Conservation (phyloP, 23 red algal genomes). For the Gracilaria gracilis region DNA sequence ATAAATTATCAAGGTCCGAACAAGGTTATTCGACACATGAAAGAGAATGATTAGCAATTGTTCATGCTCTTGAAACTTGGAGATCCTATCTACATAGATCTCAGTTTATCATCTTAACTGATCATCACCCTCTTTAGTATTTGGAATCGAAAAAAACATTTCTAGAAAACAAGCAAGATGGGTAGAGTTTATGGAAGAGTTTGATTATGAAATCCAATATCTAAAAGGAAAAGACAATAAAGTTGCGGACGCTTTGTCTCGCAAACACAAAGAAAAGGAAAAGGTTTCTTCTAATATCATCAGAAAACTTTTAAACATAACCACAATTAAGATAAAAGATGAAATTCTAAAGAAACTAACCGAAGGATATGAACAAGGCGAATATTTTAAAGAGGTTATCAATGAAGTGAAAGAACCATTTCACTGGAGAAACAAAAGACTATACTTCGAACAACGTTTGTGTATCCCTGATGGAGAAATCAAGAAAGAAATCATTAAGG, state of each 20-base stretch:
- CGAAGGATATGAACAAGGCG: constrained; percentile 12
- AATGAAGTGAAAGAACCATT: not conserved
- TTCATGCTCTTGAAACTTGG: constrained; percentile 23
- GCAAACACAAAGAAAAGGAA: constrained; percentile 1
- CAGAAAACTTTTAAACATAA: constrained; percentile 5
- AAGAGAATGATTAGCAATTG: constrained; percentile 33
- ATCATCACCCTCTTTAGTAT: constrained; percentile 45
- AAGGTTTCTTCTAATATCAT: constrained; percentile 21
- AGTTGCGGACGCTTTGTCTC: constrained; percentile 39
- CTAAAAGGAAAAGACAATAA: constrained; percentile 44
- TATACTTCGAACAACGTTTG: constrained; percentile 23
- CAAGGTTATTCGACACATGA: constrained; percentile 49
- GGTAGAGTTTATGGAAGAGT: constrained; percentile 16
- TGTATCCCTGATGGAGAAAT: constrained; percentile 24
- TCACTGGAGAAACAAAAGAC: not conserved
- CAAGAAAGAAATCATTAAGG: not conserved
- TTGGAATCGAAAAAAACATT: constrained; percentile 25
- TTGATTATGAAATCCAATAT: constrained; percentile 40
- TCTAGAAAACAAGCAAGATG: constrained; percentile 29
- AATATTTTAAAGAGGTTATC: constrained; percentile 16
- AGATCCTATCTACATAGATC: constrained; percentile 55
- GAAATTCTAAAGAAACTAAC: not conserved
- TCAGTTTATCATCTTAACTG: constrained; percentile 8
- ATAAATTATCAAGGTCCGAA: constrained; percentile 25
- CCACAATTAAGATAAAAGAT: not conserved